phyloP scores from a whole-genome alignment of 2,329 filamentous ascomycete species.

The Alternaria sp. region DNA sequence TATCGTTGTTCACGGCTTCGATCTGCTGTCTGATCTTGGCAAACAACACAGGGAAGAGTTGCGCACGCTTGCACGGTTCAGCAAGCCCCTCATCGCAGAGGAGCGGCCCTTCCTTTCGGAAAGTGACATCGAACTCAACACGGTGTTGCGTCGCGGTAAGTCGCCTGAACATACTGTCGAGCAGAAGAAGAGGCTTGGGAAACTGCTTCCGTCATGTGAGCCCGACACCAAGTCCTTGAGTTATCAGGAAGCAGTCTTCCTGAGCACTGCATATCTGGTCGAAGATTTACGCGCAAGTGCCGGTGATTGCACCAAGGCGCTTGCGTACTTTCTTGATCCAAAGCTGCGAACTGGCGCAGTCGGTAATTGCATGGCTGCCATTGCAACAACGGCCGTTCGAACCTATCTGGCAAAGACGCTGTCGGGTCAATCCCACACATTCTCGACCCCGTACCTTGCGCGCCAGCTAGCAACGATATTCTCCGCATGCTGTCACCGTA shows the following conservation, averaged over 20 bases:
- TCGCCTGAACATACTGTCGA: slow-evolving; percentile 76
- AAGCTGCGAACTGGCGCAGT: slow-evolving; percentile 70
- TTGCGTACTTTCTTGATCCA: slow-evolving; percentile 94
- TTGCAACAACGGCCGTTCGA: slow-evolving; percentile 73
- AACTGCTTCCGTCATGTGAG: slow-evolving; percentile 76
- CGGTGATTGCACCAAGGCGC: slow-evolving; percentile 86
- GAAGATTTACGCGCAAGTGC: slow-evolving; percentile 85
- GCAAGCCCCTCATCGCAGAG: slow-evolving; percentile 84
- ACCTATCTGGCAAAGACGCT: slow-evolving; percentile 80
- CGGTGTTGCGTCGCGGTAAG: slow-evolving; percentile 85
- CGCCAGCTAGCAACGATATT: slow-evolving; percentile 86
- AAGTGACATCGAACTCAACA: slow-evolving; percentile 96
- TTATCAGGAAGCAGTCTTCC: slow-evolving; percentile 89
- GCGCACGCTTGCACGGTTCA: slow-evolving; percentile 83
- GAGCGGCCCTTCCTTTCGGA: slow-evolving; percentile 89
- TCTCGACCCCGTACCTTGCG: slow-evolving; percentile 91
- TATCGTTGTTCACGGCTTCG: slow-evolving; percentile 91
- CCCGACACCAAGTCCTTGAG: slow-evolving; percentile 80
- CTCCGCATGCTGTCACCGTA: slow-evolving; percentile 89
- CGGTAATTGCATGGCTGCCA: slow-evolving; percentile 67
- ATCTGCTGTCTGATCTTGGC: slow-evolving; percentile 73
- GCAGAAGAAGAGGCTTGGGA: slow-evolving; percentile 79
- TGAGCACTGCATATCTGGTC: slow-evolving; percentile 88
- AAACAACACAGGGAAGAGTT: slow-evolving; percentile 78
- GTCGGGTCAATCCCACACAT: slow-evolving; percentile 72